Conservation (phyloP, 148 eudicot genomes). For the Arctostaphylos glauca region DNA sequence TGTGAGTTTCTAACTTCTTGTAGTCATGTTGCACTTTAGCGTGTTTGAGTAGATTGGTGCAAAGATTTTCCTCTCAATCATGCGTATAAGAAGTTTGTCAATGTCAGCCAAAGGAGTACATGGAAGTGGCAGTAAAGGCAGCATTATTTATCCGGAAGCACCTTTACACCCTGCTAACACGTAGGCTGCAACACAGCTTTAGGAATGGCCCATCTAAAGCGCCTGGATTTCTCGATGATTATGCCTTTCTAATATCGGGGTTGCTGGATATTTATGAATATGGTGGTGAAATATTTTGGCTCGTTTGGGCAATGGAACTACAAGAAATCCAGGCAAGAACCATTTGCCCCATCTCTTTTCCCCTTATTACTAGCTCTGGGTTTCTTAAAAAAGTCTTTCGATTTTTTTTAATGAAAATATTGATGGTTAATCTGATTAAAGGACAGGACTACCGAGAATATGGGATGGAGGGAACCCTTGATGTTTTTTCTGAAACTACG, state of each 20-base stretch:
- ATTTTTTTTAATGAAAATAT: neutral
- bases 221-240: constrained; percentile 92
- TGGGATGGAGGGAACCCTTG: neutral
- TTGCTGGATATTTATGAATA: constrained; percentile 77
- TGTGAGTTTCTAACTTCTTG: constrained; percentile 44
- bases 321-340: constrained; percentile 77
- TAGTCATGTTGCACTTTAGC: neutral
- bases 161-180: constrained; percentile 50
- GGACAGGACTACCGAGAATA: neutral
- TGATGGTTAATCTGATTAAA: neutral
- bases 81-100: neutral
- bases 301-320: constrained; percentile 78
- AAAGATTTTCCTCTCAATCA: neutral
- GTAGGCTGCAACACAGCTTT: constrained; percentile 82
- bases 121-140: constrained; percentile 82
- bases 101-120: constrained; percentile 66
- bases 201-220: constrained; percentile 94
- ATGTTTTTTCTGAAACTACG: neutral
- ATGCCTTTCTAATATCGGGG: constrained; percentile 83
- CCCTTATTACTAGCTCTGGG: neutral
- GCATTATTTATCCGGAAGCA: constrained; percentile 60
- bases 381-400: neutral
- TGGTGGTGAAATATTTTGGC: constrained; percentile 71
- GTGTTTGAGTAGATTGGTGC: neutral
- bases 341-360: neutral